Evolutionary conservation across 768 basidiomycete genomes (phyloP), one percentile per base, ranked within the genome.

Genomic region (Brasilioporus rufonigricans): DNA sequence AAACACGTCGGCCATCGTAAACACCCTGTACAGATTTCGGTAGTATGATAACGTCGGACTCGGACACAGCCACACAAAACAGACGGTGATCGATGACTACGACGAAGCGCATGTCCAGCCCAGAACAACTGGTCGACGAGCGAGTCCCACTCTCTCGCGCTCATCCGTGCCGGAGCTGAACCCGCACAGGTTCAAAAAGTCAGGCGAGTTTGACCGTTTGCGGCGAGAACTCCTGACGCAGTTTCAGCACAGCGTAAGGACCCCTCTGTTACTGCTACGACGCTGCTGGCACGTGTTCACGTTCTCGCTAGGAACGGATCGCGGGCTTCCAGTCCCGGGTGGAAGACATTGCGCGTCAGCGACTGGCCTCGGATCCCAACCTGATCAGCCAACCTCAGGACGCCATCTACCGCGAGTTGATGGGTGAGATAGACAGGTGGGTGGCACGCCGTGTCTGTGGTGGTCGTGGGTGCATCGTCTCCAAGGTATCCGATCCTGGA

Each of bases 391-490:
- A 78, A 64, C 67, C 80, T 2, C 78, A 77, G 44, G 84, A 86
- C 2, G 68, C 69, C 11, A 71, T 82, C n/a, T 74, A 81, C 58
- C 73, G 77, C 53, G 87, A 89, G 59, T 70, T 91, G 14, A 78
- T 85, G 74, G 85, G 87, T 44, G 86, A 91, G 63, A 73, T 90
- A 27, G 85, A 88, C 68, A 79, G 87, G 87, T 83, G 21, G n/a
- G 64, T 48, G 2, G 31, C 44, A 32, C 31, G 10, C 3, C 12
- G 44, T n/a, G 8, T 12, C 3, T 13, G 40, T 29, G 5, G 6
- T 23, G 21, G 19, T 23, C 10, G 50, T 19, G 36, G 21, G 11
- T 44, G 43, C 6, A 26, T 32, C 5, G 7, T 6, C 33, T 44
- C 36, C 26, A 50, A 87, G 87, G 55, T 87, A 83, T 67, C 85